Evolutionary conservation across 495 filamentous ascomycete genomes (phyloP).

Genomic region (Aspergillus heteromorphus): DNA sequence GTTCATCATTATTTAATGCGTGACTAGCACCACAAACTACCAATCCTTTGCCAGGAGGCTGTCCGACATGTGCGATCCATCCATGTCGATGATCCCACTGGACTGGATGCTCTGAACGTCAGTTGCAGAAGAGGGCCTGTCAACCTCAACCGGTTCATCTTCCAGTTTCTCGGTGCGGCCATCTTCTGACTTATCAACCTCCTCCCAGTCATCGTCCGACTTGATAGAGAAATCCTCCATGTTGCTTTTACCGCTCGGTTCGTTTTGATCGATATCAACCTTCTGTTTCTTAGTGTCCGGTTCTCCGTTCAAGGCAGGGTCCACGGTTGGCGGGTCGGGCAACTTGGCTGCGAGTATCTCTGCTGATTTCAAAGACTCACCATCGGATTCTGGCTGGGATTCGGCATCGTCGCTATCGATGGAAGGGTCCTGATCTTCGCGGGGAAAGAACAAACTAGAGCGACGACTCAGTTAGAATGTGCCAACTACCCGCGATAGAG

Average conservation of each 20-base stretch:
- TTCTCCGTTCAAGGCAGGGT: slow-evolving; percentile 21
- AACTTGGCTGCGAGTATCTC: slow-evolving; percentile 21
- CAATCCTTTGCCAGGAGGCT: slow-evolving; percentile 21
- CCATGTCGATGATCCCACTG: slow-evolving; percentile 23
- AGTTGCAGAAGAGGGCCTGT: slow-evolving; percentile 18
- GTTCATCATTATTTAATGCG: neutral
- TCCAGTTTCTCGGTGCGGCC: slow-evolving; percentile 22
- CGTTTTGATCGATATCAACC: slow-evolving; percentile 4
- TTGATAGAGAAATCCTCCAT: neutral
- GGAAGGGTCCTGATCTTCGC: slow-evolving; percentile 19
- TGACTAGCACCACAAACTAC: neutral
- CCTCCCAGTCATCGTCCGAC: slow-evolving; percentile 32
- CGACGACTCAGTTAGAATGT: neutral
- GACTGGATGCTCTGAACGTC: slow-evolving; percentile 31
- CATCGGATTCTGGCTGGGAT: slow-evolving; percentile 6
- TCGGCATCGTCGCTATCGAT: slow-evolving; percentile 1
- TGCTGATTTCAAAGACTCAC: slow-evolving; percentile 20
- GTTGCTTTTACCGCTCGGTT: slow-evolving; percentile 2
- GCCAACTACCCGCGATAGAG: neutral
- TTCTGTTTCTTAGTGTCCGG: slow-evolving; percentile 29
- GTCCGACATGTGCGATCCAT: slow-evolving; percentile 17
- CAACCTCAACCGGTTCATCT: slow-evolving; percentile 26
- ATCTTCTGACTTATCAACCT: slow-evolving; percentile 25
- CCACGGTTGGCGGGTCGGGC: slow-evolving; percentile 25
- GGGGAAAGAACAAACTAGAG: slow-evolving; percentile 31